phyloP scores from a whole-genome alignment of 306 rosid genomes.

The barrel medic (Medicago truncatula) region MtrunA17r5.0-ANR NC_053048.1:160501-161000 shows the following conservation, averaged over 20 bases:
- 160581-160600: slow-evolving; percentile 13
- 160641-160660: slow-evolving; percentile 94
- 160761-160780: slow-evolving; percentile 19
- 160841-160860: background rate
- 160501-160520: slow-evolving; percentile 10
- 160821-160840: background rate
- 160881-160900: background rate
- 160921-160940: background rate
- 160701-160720: slow-evolving; percentile 93
- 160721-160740: slow-evolving; percentile 91
- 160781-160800: slow-evolving; percentile 17
- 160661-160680: slow-evolving; percentile 89
- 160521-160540: background rate
- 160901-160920: background rate
- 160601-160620: background rate
- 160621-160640: slow-evolving; percentile 90
- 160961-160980: background rate
- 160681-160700: slow-evolving; percentile 92
- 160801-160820: slow-evolving; percentile 6
- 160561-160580: background rate
- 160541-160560: background rate
- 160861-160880: background rate
- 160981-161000: slow-evolving; percentile 1
- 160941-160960: background rate
- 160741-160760: slow-evolving; percentile 88